Conservation (phyloP, 176 grass and related monocot species). For the Phoenix dactylifera region DNA sequence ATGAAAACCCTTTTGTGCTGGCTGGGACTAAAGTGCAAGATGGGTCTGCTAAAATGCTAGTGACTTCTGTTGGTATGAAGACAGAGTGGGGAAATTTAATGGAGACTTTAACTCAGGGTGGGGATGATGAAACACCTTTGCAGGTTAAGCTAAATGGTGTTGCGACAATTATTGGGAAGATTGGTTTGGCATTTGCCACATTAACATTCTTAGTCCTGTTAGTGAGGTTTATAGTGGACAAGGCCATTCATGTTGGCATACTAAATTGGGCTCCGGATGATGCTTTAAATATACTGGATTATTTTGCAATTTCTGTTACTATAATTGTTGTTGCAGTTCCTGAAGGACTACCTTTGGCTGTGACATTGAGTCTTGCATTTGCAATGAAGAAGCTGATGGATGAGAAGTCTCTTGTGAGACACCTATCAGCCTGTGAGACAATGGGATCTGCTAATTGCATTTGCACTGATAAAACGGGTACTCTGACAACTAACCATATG, state of each 20-base stretch:
- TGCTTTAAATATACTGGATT: conserved; percentile 69
- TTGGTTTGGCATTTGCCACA: conserved; percentile 69
- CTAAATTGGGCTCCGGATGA: conserved; percentile 40
- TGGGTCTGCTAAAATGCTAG: conserved; percentile 69
- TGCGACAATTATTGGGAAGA: conserved; percentile 96
- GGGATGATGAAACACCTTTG: conserved; percentile 91
- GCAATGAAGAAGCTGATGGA: conserved; percentile 98
- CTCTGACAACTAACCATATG: conserved; percentile 95
- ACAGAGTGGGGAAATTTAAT: conserved; percentile 98
- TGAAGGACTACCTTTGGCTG: conserved; percentile 82
- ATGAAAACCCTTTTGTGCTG: conserved; percentile 56
- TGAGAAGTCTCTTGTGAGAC: conserved; percentile 78
- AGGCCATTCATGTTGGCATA: conserved; percentile 33
- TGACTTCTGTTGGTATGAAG: conserved; percentile 83
- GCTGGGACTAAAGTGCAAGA: conserved; percentile 99
- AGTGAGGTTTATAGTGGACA: conserved; percentile 43
- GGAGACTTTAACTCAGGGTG: conserved; percentile 81
- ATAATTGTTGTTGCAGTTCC: conserved; percentile 94
- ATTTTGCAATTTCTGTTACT: conserved; percentile 78
- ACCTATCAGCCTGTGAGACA: conserved; percentile 92
- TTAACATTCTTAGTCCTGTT: conserved; percentile 75
- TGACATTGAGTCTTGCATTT: conserved; percentile 91
- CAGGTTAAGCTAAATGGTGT: conserved; percentile 98
- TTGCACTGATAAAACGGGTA: conserved; percentile 95
- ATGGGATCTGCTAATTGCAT: conserved; percentile 97